Conservation (phyloP, 2,329 filamentous ascomycete species). For the Sporothrix humicola region DNA sequence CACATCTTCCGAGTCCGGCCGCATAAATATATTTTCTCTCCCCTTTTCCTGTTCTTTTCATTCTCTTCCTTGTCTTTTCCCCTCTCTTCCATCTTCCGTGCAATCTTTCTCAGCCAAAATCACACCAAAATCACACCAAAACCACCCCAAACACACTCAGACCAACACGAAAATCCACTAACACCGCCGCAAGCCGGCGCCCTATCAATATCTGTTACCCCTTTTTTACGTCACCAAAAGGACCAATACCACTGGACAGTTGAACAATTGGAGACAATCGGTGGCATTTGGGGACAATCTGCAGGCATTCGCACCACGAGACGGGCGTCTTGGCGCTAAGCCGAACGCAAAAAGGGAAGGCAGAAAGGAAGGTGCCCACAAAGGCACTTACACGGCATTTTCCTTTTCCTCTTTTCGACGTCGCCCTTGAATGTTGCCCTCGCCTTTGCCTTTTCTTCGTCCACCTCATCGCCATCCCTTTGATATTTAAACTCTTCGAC, state of each 20-base stretch:
- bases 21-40: not conserved
- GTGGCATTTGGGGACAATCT: too few species aligned
- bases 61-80: not conserved
- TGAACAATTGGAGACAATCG: not conserved
- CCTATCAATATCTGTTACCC: conserved; percentile 30
- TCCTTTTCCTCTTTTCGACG: not conserved
- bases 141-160: too few species aligned
- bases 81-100: not conserved
- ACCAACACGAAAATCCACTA: not conserved
- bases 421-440: not conserved
- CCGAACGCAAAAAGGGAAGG: conserved; percentile 5
- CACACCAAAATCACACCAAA: too few species aligned
- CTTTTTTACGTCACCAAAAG: conserved; percentile 33
- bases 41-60: not conserved
- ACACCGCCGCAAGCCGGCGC: conserved; percentile 19
- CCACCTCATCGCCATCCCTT: not conserved
- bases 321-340: not conserved
- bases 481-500: conserved; percentile 10
- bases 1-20: too few species aligned
- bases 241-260: not conserved
- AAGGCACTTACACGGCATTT: conserved; percentile 29
- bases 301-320: not conserved
- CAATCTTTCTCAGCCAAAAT: not conserved
- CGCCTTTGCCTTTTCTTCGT: not conserved
- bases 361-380: conserved; percentile 15